phyloP scores from a whole-genome alignment of 2,329 filamentous ascomycete species.

The Fusarium kyushuense region DNA sequence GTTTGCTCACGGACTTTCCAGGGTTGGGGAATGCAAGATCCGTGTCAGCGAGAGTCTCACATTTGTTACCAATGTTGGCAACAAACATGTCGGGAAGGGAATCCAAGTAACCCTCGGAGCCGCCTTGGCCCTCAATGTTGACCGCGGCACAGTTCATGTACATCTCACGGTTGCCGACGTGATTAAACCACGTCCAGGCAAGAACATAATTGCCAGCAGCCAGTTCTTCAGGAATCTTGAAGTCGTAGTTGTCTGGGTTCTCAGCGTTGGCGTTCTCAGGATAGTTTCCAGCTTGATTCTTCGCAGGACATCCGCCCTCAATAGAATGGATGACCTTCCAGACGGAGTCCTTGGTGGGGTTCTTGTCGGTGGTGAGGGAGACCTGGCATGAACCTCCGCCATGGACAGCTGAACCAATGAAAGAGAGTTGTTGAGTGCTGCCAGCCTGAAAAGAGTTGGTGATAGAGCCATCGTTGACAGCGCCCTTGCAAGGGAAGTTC shows the following conservation, averaged over 20 bases:
- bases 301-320: conserved; percentile 84
- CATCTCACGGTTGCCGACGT: conserved; percentile 91
- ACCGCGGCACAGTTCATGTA: conserved; percentile 96
- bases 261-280: conserved; percentile 57
- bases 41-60: conserved; percentile 61
- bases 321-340: conserved; percentile 95
- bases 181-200: conserved; percentile 97
- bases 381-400: conserved; percentile 95
- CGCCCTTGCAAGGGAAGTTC: conserved; percentile 86
- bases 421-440: conserved; percentile 63
- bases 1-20: conserved; percentile 65
- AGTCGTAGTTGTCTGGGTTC: conserved; percentile 72
- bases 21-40: conserved; percentile 73
- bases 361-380: conserved; percentile 81
- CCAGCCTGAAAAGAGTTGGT: conserved; percentile 68
- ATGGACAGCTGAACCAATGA: conserved; percentile 81
- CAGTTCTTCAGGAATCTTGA: conserved; percentile 77
- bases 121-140: conserved; percentile 67
- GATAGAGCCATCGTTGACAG: conserved; percentile 58
- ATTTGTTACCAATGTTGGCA: conserved; percentile 71
- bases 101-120: conserved; percentile 65
- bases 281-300: conserved; percentile 68
- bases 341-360: conserved; percentile 72
- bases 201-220: conserved; percentile 82
- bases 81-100: conserved; percentile 78